Evolutionary conservation across 352 stramenopile species (phyloP).

Genomic region (Phytophthora foliorum): DNA sequence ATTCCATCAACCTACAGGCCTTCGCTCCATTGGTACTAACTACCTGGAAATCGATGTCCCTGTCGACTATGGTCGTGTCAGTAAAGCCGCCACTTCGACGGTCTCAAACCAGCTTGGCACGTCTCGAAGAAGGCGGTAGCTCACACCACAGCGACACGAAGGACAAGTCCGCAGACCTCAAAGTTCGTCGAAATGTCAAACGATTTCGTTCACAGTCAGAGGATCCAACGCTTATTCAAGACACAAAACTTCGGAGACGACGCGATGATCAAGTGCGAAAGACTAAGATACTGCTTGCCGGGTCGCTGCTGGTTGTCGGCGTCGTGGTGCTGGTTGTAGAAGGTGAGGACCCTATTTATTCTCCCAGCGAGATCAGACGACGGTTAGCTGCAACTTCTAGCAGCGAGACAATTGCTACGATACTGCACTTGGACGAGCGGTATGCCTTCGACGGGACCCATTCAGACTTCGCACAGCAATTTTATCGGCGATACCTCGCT

Average conservation of each 20-base stretch:
- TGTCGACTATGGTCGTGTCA: conserved; percentile 1
- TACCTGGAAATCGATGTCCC: conserved; percentile 2
- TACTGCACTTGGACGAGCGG: conserved; percentile 47
- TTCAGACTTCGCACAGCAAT: conserved; percentile 67
- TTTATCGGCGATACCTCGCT: conserved; percentile 54
- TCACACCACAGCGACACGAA: not conserved
- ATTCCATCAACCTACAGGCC: not conserved
- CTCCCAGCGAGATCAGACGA: conserved; percentile 10
- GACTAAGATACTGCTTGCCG: conserved; percentile 9
- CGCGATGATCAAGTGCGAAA: not conserved
- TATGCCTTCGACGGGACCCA: conserved; percentile 58
- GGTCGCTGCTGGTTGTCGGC: conserved; percentile 7
- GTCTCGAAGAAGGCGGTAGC: conserved; percentile 15
- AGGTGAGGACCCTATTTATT: conserved; percentile 26
- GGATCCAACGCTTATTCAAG: not conserved
- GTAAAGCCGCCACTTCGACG: conserved; percentile 7
- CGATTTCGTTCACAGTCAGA: conserved; percentile 4
- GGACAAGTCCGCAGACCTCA: not conserved
- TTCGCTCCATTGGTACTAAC: not conserved
- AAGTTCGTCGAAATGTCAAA: conserved; percentile 2
- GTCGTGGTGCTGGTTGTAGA: conserved; percentile 5
- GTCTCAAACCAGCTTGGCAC: not conserved
- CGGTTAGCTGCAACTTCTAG: conserved; percentile 12
- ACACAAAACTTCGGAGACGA: conserved; percentile 1
- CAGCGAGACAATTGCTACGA: conserved; percentile 4